A percentile compares a stretch with the other conserved stretches of the same genome.
These are phyloP conservation scores for Euphorbia schlechtendalii DNA, from an alignment of 441 rosid genomes.

Conservation along the genomic window DNA sequence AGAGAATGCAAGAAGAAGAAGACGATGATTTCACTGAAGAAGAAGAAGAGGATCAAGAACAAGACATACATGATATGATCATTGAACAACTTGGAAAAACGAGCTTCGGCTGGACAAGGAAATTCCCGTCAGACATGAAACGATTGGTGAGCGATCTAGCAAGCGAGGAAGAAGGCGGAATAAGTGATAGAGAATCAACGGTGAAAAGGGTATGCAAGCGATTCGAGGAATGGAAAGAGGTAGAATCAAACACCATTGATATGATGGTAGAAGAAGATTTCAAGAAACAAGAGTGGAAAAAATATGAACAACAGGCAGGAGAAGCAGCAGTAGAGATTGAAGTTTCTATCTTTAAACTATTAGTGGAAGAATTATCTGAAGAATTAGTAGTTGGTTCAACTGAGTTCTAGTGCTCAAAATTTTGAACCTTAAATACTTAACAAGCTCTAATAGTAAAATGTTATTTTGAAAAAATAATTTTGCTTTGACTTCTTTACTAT, in stretches of 20 bases:
- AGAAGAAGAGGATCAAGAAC: constrained; percentile 2
- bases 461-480: too few relatives aligned
- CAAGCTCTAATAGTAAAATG: too few relatives aligned
- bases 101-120: constrained; percentile 24
- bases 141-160: constrained; percentile 55
- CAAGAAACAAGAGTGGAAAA: constrained; percentile 41
- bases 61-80: constrained; percentile 25
- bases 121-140: constrained; percentile 46
- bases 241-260: constrained; percentile 74
- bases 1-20: constrained; percentile 36
- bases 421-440: background rate
- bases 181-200: constrained; percentile 21
- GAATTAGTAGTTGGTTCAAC: background rate
- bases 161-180: constrained; percentile 40
- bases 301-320: constrained; percentile 29
- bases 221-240: constrained; percentile 74
- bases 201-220: constrained; percentile 54
- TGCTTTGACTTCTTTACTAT: too few relatives aligned
- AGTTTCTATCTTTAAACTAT: constrained; percentile 41
- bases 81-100: constrained; percentile 33
- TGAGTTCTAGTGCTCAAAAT: too few relatives aligned
- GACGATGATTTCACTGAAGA: constrained; percentile 21
- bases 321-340: constrained; percentile 54
- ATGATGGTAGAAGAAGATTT: constrained; percentile 93
- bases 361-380: constrained; percentile 39